Evolutionary conservation across 495 filamentous ascomycete genomes (phyloP), one percentile per base, ranked within the genome.

Genomic region (Aspergillus cavernicola): DNA sequence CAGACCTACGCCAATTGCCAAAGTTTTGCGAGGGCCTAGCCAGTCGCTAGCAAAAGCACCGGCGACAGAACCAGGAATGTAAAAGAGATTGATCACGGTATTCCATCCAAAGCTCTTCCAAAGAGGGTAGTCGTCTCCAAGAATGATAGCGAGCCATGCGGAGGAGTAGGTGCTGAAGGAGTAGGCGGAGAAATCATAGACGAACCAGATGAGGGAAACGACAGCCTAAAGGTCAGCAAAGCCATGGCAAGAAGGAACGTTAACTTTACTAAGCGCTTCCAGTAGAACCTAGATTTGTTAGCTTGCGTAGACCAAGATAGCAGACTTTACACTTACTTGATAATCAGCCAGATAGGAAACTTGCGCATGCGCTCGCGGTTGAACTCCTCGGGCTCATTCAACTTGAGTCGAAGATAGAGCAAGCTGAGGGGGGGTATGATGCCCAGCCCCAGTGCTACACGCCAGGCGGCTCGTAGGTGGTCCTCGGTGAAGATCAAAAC

Each of bases 141-240:
- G 75, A 48, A 95, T 85, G 57, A 86, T 84, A 15, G 64, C 53
- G 15, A 95, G 62, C 70, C 89, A 90, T 6, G 80, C 71, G 8
- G 83, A 82, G 0, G 85, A 87, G 68, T 90, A 93, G 57, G 92
- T 88, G 48, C 80, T 73, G 70, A 93, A 93, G 11, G 84, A 83
- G 65, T 93, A 96, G 18, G 84, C 69, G 0, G 82, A 86, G 60
- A 92, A 92, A 71, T 96, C 88, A 64, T 95, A 96, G 59, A 95
- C 80, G 69, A 95, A 95, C 92, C 92, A 97, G 66, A 97, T 90
- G 20, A 87, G 53, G 49, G 80, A 85, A 39, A 95, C 87, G 12
- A 88, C 69, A 4, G 79, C 55, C 41, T 95, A 69, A n/a, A 65
- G 78, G 78, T 73, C 87, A 90, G 66, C 75, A 82, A 28, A 48